Conservation (phyloP, 345 rosid species). For the Ailanthus altissimus region DNA sequence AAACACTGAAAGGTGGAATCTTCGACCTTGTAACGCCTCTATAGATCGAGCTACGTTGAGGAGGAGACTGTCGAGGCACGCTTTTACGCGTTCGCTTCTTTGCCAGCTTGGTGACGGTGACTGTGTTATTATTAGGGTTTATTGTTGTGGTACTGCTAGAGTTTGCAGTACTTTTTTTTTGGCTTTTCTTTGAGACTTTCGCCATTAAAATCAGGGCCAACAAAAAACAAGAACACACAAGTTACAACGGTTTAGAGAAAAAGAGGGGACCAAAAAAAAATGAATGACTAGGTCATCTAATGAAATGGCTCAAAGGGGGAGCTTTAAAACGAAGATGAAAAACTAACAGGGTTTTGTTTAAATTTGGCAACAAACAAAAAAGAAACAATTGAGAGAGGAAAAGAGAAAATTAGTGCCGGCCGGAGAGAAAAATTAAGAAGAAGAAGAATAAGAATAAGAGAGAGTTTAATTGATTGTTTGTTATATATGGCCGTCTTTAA, state of each 20-base stretch:
- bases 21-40: slow-evolving; percentile 67
- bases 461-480: background rate
- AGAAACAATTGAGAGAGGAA: background rate
- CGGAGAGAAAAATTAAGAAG: background rate
- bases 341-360: background rate
- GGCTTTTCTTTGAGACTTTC: slow-evolving; percentile 35
- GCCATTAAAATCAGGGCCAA: slow-evolving; percentile 34
- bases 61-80: slow-evolving; percentile 54
- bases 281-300: slow-evolving; percentile 8
- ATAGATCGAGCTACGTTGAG: slow-evolving; percentile 60
- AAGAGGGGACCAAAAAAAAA: slow-evolving; percentile 9
- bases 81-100: slow-evolving; percentile 50
- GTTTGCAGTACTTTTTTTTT: slow-evolving; percentile 7
- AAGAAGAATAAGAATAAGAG: background rate
- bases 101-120: slow-evolving; percentile 20
- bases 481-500: slow-evolving; percentile 32
- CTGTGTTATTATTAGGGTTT: background rate
- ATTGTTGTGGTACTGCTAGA: background rate
- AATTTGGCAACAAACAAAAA: too few relatives aligned
- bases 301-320: background rate
- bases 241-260: background rate
- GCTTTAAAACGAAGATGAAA: background rate
- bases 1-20: background rate
- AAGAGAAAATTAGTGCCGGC: slow-evolving; percentile 19
- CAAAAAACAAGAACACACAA: background rate